Base-by-base conservation (phyloP, 225 moss, liverwort and hornwort genomes). In the Polytrichum commune region DNA sequence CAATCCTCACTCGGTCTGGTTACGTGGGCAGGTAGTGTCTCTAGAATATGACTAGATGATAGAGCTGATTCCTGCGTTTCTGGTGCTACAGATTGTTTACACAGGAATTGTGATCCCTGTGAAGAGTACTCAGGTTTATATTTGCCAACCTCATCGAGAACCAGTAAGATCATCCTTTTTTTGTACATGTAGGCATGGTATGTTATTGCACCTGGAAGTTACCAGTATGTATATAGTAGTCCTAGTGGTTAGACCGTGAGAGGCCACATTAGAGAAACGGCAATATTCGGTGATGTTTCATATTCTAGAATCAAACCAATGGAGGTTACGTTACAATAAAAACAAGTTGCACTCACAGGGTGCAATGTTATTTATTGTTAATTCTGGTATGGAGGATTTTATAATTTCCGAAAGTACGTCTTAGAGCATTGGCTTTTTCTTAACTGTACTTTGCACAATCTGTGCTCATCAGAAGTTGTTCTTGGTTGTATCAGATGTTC, bases 181-280 rank as follows among this genome's bases (percentile, higher is more conserved):
- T 85, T 79, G 85, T 82, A 85, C 85, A 79, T 68, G 74, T 77
- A 77, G 85, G 72, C 26, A 60, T 72, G 72, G 74, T 69, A 74
- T 73, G 74, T 69, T 71, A 58, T 73, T 22, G 58, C 61, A 53
- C 67, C 66, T 65, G 74, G 74, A 77, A 85, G 71, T 66, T 65
- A 61, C 61, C 54, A 79, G 72, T 82, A 77, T 79, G 85, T 82
- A 80, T 54, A 85, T 77, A 77, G 69, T 64, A 79, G 66, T 74
- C 66, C 74, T 72, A 54, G 68, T 85, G 72, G 74, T 82, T 76
- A 76, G 76, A 73, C 68, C 56, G 65, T 82, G 73, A 65, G 74
- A 72, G 69, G 54, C 74, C 74, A 82, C 69, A 61, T 53, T 72
- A 66, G 71, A 68, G 76, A 74, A n/a, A 27, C 73, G 79, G 65